phyloP scores from a whole-genome alignment of 768 basidiomycete species.

The Lepiota brunneoincarnata region DNA sequence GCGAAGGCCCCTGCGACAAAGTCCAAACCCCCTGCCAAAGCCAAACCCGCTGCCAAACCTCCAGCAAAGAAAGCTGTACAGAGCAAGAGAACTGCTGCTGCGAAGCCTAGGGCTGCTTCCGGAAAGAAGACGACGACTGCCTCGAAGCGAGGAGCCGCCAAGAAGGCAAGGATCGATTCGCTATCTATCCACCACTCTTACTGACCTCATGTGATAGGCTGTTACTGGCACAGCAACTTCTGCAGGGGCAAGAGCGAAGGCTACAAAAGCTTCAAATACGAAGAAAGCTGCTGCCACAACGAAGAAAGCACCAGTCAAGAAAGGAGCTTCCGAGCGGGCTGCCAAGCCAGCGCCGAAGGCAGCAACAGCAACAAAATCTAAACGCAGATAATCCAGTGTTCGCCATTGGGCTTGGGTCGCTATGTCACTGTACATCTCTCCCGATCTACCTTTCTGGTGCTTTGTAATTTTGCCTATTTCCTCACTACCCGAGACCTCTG shows the following conservation, averaged over 20 bases:
- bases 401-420: not conserved
- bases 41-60: slow-evolving; percentile 27
- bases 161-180: slow-evolving; percentile 29
- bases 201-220: slow-evolving; percentile 24
- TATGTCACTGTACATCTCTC: slow-evolving; percentile 5
- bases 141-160: slow-evolving; percentile 35
- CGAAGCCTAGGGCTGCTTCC: slow-evolving; percentile 34
- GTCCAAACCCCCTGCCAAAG: slow-evolving; percentile 22
- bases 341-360: slow-evolving; percentile 23
- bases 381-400: slow-evolving; percentile 23
- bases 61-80: slow-evolving; percentile 29
- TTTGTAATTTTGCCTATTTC: slow-evolving; percentile 12
- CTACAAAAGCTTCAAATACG: slow-evolving; percentile 31
- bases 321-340: slow-evolving; percentile 28
- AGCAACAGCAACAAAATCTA: slow-evolving; percentile 24
- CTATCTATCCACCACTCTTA: not conserved
- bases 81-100: slow-evolving; percentile 34
- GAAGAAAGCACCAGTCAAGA: slow-evolving; percentile 36
- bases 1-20: slow-evolving; percentile 23
- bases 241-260: slow-evolving; percentile 40
- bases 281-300: slow-evolving; percentile 30
- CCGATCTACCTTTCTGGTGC: slow-evolving; percentile 12
- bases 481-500: slow-evolving; percentile 2
- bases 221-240: slow-evolving; percentile 39
- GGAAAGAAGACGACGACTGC: slow-evolving; percentile 35